Conservation (phyloP, 2,329 filamentous ascomycete genomes). For the Cladosporium sp. region DNA sequence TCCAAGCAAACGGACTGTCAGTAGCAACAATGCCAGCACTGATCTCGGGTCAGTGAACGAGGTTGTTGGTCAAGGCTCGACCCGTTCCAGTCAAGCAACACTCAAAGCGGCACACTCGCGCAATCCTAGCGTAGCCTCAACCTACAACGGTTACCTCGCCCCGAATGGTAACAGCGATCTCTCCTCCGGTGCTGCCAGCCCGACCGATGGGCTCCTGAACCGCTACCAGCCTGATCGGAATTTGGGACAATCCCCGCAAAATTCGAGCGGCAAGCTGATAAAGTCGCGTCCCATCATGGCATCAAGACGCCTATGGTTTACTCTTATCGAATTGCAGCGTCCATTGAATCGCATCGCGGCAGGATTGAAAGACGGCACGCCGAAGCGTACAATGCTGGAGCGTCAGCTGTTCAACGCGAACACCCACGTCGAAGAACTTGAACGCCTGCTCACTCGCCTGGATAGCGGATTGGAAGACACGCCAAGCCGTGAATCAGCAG, state of each 20-base stretch:
- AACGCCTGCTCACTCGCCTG: constrained; percentile 40
- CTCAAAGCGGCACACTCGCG: constrained; percentile 33
- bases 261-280: constrained; percentile 21
- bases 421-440: constrained; percentile 53
- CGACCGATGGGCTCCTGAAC: constrained; percentile 23
- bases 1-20: constrained; percentile 45
- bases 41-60: constrained; percentile 39
- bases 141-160: constrained; percentile 7
- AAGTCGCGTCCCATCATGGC: constrained; percentile 22
- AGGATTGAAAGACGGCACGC: constrained; percentile 44
- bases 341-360: constrained; percentile 27
- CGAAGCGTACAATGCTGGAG: constrained; percentile 49
- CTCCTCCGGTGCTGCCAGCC: constrained; percentile 31
- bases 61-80: constrained; percentile 18
- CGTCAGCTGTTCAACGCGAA: constrained; percentile 55
- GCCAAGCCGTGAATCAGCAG: constrained; percentile 39
- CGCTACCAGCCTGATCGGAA: constrained; percentile 20
- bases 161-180: constrained; percentile 21
- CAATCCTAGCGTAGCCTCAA: constrained; percentile 28
- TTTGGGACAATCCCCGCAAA: constrained; percentile 24
- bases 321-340: constrained; percentile 25
- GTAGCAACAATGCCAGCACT: constrained; percentile 13
- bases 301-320: constrained; percentile 26
- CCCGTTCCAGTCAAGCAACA: constrained; percentile 42
- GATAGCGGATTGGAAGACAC: constrained; percentile 48